Evolutionary conservation across 495 filamentous ascomycete genomes (phyloP).

Genomic region (Penicillium maclennaniae): DNA sequence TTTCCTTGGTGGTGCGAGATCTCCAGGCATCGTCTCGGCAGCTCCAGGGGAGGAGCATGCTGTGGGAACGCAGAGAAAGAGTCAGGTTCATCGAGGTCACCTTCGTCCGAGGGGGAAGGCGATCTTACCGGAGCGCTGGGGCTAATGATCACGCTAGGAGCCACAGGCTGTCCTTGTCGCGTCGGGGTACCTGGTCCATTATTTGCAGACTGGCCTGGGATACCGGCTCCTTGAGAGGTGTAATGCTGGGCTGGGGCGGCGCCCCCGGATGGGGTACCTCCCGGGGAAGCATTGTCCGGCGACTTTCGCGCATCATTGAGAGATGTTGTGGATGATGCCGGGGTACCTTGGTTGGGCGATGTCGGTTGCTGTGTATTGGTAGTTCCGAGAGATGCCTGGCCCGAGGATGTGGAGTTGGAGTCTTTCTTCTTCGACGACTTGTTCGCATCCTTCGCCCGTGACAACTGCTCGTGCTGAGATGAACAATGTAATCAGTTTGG

Average conservation of each 20-base stretch:
- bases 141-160: conserved; percentile 92
- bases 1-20: conserved; percentile 94
- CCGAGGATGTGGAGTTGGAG: conserved; percentile 70
- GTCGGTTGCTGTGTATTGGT: conserved; percentile 55
- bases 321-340: conserved; percentile 81
- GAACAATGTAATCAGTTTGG: conserved; percentile 32
- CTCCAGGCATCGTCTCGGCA: conserved; percentile 96
- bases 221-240: conserved; percentile 29
- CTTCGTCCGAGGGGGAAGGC: background rate
- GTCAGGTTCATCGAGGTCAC: conserved; percentile 3
- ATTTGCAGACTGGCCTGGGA: conserved; percentile 37
- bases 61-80: conserved; percentile 36
- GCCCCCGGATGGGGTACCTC: conserved; percentile 26
- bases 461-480: conserved; percentile 78
- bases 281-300: conserved; percentile 59
- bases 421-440: conserved; percentile 94
- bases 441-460: conserved; percentile 86
- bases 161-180: conserved; percentile 60
- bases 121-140: conserved; percentile 85
- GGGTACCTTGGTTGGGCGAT: conserved; percentile 63
- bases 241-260: conserved; percentile 34
- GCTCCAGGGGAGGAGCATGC: conserved; percentile 95
- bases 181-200: conserved; percentile 67
- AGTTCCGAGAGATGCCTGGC: conserved; percentile 33
- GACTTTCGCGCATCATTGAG: conserved; percentile 77